A percentile compares a stretch with the other conserved stretches of the same genome.
phyloP scores from a whole-genome alignment of 2,329 filamentous ascomycete species.

The Aspergillus sp. region DNA sequence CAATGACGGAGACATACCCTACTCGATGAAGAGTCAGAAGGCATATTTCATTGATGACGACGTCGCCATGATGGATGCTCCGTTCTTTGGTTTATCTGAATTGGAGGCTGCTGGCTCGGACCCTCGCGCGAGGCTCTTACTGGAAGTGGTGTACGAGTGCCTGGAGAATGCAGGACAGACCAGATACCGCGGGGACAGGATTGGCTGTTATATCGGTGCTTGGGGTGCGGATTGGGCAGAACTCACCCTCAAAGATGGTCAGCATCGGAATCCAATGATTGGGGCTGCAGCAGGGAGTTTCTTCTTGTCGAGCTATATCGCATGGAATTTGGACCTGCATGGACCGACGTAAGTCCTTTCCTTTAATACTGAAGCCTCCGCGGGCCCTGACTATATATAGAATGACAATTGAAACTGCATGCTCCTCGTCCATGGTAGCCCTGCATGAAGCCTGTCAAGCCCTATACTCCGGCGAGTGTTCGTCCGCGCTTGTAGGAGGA shows the following conservation, averaged over 20 bases:
- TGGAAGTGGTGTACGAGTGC: constrained; percentile 31
- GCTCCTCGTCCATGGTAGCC: constrained; percentile 41
- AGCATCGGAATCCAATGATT: not conserved
- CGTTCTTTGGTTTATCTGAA: constrained; percentile 22
- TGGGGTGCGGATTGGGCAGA: constrained; percentile 22
- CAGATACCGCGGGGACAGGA: constrained; percentile 26
- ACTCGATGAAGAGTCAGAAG: constrained; percentile 2
- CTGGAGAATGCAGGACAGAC: constrained; percentile 28
- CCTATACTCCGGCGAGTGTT: constrained; percentile 22
- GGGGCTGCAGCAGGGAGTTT: not conserved
- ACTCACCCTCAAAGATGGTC: constrained; percentile 9
- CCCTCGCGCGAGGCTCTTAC: constrained; percentile 29
- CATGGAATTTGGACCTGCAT: not conserved
- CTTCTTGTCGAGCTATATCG: not conserved
- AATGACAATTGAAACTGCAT: constrained; percentile 41
- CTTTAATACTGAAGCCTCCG: not conserved
- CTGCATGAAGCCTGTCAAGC: constrained; percentile 28
- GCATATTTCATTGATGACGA: constrained; percentile 29
- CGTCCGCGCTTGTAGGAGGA: constrained; percentile 35
- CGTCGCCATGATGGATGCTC: constrained; percentile 21
- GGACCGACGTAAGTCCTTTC: constrained; percentile 2
- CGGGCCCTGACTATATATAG: constrained; percentile 7
- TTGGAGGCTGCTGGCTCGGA: constrained; percentile 23
- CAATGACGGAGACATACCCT: not conserved
- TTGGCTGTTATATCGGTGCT: constrained; percentile 22